Conservation (phyloP, 768 basidiomycete genomes). For the Tylopilus rubrobrunneus region DNA sequence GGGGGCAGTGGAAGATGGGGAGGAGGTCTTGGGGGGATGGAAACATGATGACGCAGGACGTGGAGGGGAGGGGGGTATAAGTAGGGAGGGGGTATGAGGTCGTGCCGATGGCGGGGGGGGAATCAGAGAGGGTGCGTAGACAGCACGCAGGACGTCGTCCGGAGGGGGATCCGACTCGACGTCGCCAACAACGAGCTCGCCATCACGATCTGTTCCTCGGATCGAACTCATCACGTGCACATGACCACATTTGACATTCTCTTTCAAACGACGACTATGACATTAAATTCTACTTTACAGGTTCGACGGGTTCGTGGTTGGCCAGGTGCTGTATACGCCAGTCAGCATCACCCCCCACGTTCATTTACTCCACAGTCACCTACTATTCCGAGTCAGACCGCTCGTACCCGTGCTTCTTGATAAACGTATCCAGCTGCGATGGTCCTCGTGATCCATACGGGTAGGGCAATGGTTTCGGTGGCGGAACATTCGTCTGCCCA, state of each 20-base stretch:
- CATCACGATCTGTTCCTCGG: conserved; percentile 28
- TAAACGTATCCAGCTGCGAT: conserved; percentile 73
- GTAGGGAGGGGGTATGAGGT: background rate
- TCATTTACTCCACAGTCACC: conserved; percentile 30
- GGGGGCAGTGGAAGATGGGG: conserved; percentile 48
- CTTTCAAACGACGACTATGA: background rate
- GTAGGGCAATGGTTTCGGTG: conserved; percentile 67
- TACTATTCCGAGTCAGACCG: conserved; percentile 66
- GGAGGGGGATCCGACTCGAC: conserved; percentile 27
- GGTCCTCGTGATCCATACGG: conserved; percentile 97
- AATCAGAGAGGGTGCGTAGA: background rate
- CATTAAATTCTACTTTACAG: conserved; percentile 11
- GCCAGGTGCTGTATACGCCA: conserved; percentile 24
- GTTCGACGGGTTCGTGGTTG: conserved; percentile 23
- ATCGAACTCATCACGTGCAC: conserved; percentile 29
- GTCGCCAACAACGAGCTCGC: conserved; percentile 16
- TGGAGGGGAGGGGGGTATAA: conserved; percentile 1
- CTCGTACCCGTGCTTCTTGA: conserved; percentile 72
- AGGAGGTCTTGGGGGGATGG: conserved; percentile 28
- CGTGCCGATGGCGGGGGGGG: background rate
- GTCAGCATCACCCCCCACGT: background rate
- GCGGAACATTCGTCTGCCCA: conserved; percentile 59
- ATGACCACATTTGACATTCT: conserved; percentile 7
- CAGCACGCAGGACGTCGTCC: conserved; percentile 18
- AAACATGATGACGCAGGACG: conserved; percentile 13